A percentile compares a stretch with the other conserved stretches of the same genome.
These are phyloP conservation scores for Sanghuangporus sanghuang DNA, from an alignment of 1,284 basidiomycete species.

Conservation along the genomic window DNA sequence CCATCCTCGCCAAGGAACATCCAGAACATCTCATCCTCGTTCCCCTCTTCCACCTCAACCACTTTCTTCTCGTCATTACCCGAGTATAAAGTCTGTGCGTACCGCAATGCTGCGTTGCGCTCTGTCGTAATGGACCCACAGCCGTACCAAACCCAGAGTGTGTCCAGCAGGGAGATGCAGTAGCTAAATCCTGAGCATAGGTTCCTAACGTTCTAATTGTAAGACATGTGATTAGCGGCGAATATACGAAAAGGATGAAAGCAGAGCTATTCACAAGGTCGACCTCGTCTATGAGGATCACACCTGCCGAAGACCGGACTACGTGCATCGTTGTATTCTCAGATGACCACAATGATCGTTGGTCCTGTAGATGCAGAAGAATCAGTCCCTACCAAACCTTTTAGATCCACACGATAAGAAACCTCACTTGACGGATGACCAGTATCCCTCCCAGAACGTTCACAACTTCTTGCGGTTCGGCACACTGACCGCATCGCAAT, in stretches of 20 bases:
- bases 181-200: constrained; percentile 78
- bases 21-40: constrained; percentile 75
- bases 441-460: constrained; percentile 60
- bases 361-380: constrained; percentile 41
- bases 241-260: not conserved
- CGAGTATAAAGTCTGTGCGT: constrained; percentile 45
- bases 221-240: not conserved
- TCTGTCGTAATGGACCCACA: constrained; percentile 56
- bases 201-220: constrained; percentile 50
- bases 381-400: not conserved
- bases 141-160: constrained; percentile 75
- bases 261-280: constrained; percentile 51
- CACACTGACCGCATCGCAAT: constrained; percentile 43
- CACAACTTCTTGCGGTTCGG: constrained; percentile 59
- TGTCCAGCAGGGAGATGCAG: constrained; percentile 62
- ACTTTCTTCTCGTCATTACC: constrained; percentile 35
- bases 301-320: constrained; percentile 45
- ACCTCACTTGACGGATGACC: constrained; percentile 57
- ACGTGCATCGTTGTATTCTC: constrained; percentile 80
- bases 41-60: constrained; percentile 58
- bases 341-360: constrained; percentile 63
- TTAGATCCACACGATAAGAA: not conserved
- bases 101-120: constrained; percentile 52
- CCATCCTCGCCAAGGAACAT: constrained; percentile 69
- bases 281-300: constrained; percentile 63